A percentile compares a stretch with the other conserved stretches of the same genome.
Conservation (phyloP, 805 yeast genomes). For the Danielozyma ontarioensis region DNA sequence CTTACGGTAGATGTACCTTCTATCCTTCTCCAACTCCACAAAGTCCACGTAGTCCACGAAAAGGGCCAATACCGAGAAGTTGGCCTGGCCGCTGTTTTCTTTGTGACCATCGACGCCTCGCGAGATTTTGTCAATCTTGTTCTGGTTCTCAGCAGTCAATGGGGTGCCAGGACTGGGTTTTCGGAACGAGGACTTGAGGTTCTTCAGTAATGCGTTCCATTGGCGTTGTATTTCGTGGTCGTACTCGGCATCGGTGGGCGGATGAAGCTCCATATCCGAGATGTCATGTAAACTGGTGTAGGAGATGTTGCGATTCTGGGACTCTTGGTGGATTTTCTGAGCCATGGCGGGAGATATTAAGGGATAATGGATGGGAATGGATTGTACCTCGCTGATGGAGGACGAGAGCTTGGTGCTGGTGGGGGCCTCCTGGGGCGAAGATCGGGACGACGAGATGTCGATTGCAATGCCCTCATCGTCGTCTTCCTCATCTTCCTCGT, state of each 20-base stretch:
- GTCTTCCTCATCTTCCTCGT: conserved; percentile 11
- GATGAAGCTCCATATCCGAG: conserved; percentile 18
- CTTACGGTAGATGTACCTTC: conserved; percentile 50
- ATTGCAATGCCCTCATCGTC: conserved; percentile 3
- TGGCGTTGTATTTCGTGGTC: conserved; percentile 53
- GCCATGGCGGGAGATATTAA: conserved; percentile 16
- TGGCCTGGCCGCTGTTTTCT: conserved; percentile 56
- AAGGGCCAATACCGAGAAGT: conserved; percentile 65
- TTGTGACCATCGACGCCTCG: conserved; percentile 81
- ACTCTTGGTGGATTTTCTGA: conserved; percentile 16
- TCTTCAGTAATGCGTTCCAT: conserved; percentile 58
- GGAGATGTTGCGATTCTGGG: conserved; percentile 17
- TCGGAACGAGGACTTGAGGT: conserved; percentile 59
- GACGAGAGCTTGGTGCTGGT: conserved; percentile 6
- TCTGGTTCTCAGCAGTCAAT: conserved; percentile 49
- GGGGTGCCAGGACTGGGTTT: conserved; percentile 69
- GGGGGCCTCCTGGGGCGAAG: conserved; percentile 7
- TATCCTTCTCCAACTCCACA: conserved; percentile 54
- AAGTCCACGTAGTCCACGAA: conserved; percentile 69
- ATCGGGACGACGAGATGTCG: not conserved
- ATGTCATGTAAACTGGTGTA: conserved; percentile 24
- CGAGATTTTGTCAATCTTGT: conserved; percentile 61
- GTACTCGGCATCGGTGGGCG: conserved; percentile 66
- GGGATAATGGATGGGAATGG: conserved; percentile 1
- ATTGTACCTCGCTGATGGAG: not conserved